phyloP scores from a whole-genome alignment of 2,329 filamentous ascomycete genomes.

The Cladophialophora chaetospira region DNA sequence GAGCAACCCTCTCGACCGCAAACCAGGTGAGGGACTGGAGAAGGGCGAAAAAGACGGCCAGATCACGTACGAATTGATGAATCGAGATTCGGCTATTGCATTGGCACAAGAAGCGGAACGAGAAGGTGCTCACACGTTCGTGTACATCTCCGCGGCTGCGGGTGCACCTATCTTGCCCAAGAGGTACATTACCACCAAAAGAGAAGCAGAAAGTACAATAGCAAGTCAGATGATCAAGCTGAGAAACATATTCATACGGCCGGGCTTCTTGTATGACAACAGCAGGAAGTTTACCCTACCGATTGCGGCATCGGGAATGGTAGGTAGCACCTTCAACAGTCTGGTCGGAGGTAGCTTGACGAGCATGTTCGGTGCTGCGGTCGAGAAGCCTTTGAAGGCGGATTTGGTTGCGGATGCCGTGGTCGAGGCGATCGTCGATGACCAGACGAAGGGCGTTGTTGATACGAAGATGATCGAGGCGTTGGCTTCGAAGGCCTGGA shows the following conservation, averaged over 20 bases:
- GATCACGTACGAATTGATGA: constrained; percentile 96
- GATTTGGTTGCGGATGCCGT: constrained; percentile 87
- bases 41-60: constrained; percentile 70
- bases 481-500: constrained; percentile 80
- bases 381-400: constrained; percentile 81
- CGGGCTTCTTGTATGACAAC: constrained; percentile 86
- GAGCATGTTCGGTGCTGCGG: constrained; percentile 77
- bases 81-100: constrained; percentile 73
- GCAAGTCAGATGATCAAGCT: constrained; percentile 70
- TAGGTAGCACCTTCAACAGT: constrained; percentile 75
- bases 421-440: constrained; percentile 80
- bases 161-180: constrained; percentile 81
- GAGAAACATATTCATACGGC: constrained; percentile 78
- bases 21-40: constrained; percentile 58
- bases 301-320: constrained; percentile 74
- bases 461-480: constrained; percentile 79
- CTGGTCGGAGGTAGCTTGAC: constrained; percentile 75
- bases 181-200: constrained; percentile 87
- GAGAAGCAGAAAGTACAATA: constrained; percentile 82
- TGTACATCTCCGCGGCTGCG: constrained; percentile 84
- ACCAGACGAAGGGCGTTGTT: constrained; percentile 70
- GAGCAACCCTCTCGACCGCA: constrained; percentile 69
- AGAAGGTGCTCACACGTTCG: constrained; percentile 69
- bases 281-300: constrained; percentile 80
- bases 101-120: constrained; percentile 74